These are phyloP conservation scores for Globisporangium radiosum DNA, from an alignment of 352 stramenopile genomes.

Conservation along the genomic window DNA sequence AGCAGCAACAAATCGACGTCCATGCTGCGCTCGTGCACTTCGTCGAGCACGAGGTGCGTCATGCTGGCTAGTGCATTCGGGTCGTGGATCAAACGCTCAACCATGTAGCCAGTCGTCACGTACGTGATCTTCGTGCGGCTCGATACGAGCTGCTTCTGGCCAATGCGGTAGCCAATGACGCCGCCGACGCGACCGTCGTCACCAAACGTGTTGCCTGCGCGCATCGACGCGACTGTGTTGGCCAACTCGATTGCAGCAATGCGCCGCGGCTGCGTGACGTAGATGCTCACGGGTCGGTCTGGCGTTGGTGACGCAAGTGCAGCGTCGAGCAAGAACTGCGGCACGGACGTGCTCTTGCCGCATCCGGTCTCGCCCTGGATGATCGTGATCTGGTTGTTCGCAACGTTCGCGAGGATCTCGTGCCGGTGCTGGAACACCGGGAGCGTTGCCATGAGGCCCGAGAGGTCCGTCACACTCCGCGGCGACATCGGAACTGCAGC, in stretches of 20 bases:
- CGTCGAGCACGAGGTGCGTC: constrained; percentile 95
- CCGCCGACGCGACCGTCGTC: constrained; percentile 58
- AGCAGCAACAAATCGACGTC: constrained; percentile 95
- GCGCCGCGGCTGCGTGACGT: constrained; percentile 92
- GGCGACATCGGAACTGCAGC: constrained; percentile 13
- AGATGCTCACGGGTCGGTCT: constrained; percentile 86
- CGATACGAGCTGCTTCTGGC: constrained; percentile 88
- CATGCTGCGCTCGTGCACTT: constrained; percentile 93
- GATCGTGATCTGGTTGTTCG: constrained; percentile 84
- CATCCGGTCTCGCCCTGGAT: constrained; percentile 94
- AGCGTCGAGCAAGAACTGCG: constrained; percentile 89
- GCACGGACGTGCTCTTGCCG: constrained; percentile 95
- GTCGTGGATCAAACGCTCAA: constrained; percentile 92
- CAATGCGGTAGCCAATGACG: constrained; percentile 77
- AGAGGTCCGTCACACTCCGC: constrained; percentile 2
- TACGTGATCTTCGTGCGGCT: constrained; percentile 92
- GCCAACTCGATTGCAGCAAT: constrained; percentile 89
- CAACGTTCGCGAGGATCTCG: constrained; percentile 81
- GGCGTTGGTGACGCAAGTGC: constrained; percentile 10
- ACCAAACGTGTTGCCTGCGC: constrained; percentile 63
- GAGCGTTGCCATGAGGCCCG: constrained; percentile 60
- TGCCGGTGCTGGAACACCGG: constrained; percentile 86
- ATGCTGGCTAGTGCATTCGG: constrained; percentile 78
- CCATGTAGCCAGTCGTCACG: constrained; percentile 96
- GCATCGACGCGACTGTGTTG: constrained; percentile 91